Conservation (phyloP, 441 rosid species). For the Flueggea neowawraea region DNA sequence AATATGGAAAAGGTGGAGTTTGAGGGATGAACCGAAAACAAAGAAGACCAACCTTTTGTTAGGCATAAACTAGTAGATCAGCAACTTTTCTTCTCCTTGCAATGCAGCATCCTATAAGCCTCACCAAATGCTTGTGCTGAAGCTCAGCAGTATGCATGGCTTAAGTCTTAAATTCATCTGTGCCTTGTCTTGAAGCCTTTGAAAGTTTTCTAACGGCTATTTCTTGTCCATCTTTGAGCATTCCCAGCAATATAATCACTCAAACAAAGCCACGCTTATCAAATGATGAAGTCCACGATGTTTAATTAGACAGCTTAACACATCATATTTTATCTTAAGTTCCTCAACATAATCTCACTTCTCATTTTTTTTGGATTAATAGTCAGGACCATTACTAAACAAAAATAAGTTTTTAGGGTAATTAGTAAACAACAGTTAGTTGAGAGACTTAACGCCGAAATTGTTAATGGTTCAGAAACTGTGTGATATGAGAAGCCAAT, state of each 20-base stretch:
- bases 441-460: too few species aligned
- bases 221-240: constrained; percentile 44
- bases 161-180: constrained; percentile 57
- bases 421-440: too few species aligned
- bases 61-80: constrained; percentile 52
- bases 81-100: constrained; percentile 43
- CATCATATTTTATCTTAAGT: too few species aligned
- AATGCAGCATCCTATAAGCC: constrained; percentile 45
- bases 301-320: too few species aligned
- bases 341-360: too few species aligned
- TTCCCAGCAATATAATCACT: constrained; percentile 37
- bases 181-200: constrained; percentile 44
- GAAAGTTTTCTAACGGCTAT: constrained; percentile 61
- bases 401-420: too few species aligned
- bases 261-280: too few species aligned
- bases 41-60: constrained; percentile 46
- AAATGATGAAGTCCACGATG: too few species aligned
- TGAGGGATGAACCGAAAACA: constrained; percentile 35
- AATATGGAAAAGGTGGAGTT: neutral
- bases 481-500: too few species aligned
- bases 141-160: constrained; percentile 43
- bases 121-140: constrained; percentile 54
- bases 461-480: too few species aligned
- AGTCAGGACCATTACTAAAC: too few species aligned
- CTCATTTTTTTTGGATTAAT: too few species aligned